Base-by-base conservation (phyloP, 2,329 filamentous ascomycete genomes). In the Neofusicoccum sp. region DNA sequence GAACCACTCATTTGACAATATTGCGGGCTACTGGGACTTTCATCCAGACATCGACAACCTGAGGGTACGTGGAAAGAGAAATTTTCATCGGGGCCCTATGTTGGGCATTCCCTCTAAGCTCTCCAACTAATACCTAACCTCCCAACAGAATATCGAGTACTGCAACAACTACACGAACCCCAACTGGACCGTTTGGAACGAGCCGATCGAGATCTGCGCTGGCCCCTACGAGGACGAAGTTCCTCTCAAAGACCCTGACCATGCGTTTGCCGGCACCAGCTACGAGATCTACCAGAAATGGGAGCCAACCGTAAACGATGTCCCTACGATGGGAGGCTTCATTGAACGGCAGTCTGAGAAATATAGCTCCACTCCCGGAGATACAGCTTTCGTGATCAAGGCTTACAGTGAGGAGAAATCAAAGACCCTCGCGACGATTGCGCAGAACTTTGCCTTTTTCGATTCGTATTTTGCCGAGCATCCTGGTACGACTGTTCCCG, bases 1-100 rank as follows among this genome's bases (percentile, higher is more conserved):
- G 63, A 77, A 77, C 62, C 73, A 74, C 63, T 74, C 69, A 9
- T 75, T 76, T 58, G 74, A 77, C 64, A 77, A 76, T 64, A 74
- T 76, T 34, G 72, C 72, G 8, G 74, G 74, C 20, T 75, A 73
- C 63, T 76, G 73, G 70, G 67, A 72, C 62, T 75, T 41, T 38
- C 66, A 74, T 58, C 65, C 65, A 0, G 70, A 73, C 30, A 75
- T 76, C 41, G 73, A 77, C 66, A 74, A 75, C 62, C 63, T 73
- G 24, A 48, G 26, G 33, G 43, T 45, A 36, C 7, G 24, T 20
- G 20, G 20, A 20, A 20, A 20, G 20, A 20, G 20, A 20, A 20
- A 20, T 4, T 20, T 20, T 20, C 20, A 20, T 20, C 20, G 14
- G 45, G 14, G 45, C n/a, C 45, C 16, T 20, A 20, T 20, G 20